Percentiles rank a stretch among this genome's conserved stretches.
phyloP scores from a whole-genome alignment of 1,284 basidiomycete genomes.

The Moesziomyces globuligerus region DNA sequence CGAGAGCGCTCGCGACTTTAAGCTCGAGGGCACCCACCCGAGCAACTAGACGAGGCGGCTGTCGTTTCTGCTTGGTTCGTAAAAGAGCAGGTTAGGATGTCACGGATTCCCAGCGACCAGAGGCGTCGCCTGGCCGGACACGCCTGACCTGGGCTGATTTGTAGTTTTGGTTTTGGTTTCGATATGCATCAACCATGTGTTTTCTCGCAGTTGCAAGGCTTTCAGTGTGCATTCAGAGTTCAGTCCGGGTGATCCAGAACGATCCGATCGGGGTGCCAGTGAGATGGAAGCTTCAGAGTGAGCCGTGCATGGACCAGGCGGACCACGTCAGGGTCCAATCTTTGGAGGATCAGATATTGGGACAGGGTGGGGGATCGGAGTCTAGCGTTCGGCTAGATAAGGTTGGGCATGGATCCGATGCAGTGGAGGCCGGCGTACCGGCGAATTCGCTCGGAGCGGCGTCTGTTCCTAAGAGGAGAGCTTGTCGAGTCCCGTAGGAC shows the following conservation, averaged over 20 bases:
- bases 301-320: not conserved
- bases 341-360: not conserved
- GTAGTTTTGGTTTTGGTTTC: not conserved
- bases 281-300: too few species aligned
- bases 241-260: too few species aligned
- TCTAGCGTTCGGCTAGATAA: not conserved
- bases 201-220: not conserved
- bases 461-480: not conserved
- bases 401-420: too few species aligned
- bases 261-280: too few species aligned
- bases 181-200: not conserved
- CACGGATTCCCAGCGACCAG: not conserved
- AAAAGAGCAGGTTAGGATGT: not conserved
- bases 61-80: too few species aligned
- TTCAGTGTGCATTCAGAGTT: not conserved
- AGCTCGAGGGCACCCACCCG: slow-evolving; percentile 59
- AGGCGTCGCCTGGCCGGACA: not conserved
- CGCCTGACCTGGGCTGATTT: not conserved
- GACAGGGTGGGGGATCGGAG: not conserved
- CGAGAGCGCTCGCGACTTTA: slow-evolving; percentile 60
- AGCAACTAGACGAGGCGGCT: not conserved
- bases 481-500: not conserved
- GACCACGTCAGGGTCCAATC: not conserved
- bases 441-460: not conserved
- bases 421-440: not conserved